A percentile compares a stretch with the other conserved stretches of the same genome.
Evolutionary conservation across 805 yeast genomes (phyloP).

Genomic region (Lipomyces spencermartinsiae): DNA sequence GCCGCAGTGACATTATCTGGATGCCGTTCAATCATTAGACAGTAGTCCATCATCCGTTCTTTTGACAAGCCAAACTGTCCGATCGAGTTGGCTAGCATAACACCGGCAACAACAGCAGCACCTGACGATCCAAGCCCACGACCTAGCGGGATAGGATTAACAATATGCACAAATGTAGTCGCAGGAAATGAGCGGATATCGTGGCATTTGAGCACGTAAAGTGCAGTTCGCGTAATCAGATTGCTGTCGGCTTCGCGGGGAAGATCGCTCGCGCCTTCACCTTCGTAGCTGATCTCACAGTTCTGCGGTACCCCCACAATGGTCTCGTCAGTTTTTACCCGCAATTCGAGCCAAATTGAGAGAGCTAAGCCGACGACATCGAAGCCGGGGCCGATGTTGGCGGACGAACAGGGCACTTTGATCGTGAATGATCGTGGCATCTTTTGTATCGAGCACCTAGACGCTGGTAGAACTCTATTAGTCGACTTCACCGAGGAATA

Average conservation of each 20-base stretch:
- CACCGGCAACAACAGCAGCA: constrained; percentile 98
- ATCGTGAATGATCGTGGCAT: constrained; percentile 36
- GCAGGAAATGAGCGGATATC: constrained; percentile 75
- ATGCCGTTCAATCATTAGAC: constrained; percentile 96
- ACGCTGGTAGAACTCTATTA: background rate
- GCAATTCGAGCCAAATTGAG: constrained; percentile 71
- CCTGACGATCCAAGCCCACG: constrained; percentile 98
- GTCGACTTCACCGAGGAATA: background rate
- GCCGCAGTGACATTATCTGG: constrained; percentile 99
- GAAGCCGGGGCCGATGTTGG: constrained; percentile 98
- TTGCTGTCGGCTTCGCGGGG: constrained; percentile 80
- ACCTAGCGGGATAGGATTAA: constrained; percentile 93
- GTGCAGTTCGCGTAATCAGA: constrained; percentile 89
- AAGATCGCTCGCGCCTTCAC: constrained; percentile 79
- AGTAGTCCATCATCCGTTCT: constrained; percentile 87
- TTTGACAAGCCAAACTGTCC: constrained; percentile 76
- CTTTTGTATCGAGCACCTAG: background rate
- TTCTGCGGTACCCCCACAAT: constrained; percentile 60
- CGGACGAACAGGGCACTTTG: constrained; percentile 91
- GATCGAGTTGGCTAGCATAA: constrained; percentile 82
- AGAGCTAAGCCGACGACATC: constrained; percentile 95
- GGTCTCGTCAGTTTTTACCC: constrained; percentile 65
- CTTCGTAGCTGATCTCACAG: constrained; percentile 72
- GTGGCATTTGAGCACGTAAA: constrained; percentile 87
- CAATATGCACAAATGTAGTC: constrained; percentile 81